These are phyloP conservation scores for Euphorbia schlechtendalii DNA, from an alignment of 441 rosid species.

Conservation along the genomic window DNA sequence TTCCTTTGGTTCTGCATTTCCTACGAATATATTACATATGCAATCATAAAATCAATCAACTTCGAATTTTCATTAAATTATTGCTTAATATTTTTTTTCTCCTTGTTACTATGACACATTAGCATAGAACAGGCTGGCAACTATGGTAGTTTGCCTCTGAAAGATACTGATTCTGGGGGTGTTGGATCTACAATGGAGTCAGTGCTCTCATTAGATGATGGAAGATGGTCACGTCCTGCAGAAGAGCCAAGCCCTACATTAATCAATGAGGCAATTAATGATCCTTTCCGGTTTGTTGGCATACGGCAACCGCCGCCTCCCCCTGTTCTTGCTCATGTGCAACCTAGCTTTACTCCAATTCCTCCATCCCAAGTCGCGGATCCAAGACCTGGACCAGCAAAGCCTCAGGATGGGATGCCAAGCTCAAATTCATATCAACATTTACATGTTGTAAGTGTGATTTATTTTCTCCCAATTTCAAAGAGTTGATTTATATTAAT, in stretches of 20 bases:
- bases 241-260: slow-evolving; percentile 44
- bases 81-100: slow-evolving; percentile 17
- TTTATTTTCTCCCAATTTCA: neutral
- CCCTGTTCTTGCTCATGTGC: slow-evolving; percentile 85
- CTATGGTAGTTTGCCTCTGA: slow-evolving; percentile 29
- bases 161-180: slow-evolving; percentile 38
- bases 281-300: slow-evolving; percentile 71
- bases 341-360: slow-evolving; percentile 50
- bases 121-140: slow-evolving; percentile 50
- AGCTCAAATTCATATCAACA: slow-evolving; percentile 60
- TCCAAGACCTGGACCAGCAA: slow-evolving; percentile 97
- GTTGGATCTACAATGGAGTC: slow-evolving; percentile 55
- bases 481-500: neutral
- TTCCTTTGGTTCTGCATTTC: neutral
- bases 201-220: slow-evolving; percentile 89
- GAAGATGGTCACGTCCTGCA: slow-evolving; percentile 58
- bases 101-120: slow-evolving; percentile 20
- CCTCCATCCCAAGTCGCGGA: slow-evolving; percentile 94
- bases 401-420: slow-evolving; percentile 41
- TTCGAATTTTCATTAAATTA: slow-evolving; percentile 10
- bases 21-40: neutral
- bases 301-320: slow-evolving; percentile 85
- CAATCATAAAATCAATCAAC: neutral
- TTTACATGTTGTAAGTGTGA: slow-evolving; percentile 71
- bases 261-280: slow-evolving; percentile 51